Evolutionary conservation across 2,329 filamentous ascomycete species (phyloP), one percentile per base, ranked within the genome.

Genomic region (Paraconiothyrium brasiliense): DNA sequence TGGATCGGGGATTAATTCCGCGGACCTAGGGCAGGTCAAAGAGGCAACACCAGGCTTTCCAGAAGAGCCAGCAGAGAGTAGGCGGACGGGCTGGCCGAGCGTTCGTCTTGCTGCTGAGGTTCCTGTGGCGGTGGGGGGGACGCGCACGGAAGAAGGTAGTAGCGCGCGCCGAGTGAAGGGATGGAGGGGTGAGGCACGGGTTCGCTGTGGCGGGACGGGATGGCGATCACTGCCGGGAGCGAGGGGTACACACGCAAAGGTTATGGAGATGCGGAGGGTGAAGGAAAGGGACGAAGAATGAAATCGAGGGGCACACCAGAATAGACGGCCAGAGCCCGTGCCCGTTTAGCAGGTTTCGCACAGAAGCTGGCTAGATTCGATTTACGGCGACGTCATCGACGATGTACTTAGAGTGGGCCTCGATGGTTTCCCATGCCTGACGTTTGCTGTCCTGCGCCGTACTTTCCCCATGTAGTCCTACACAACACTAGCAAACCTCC

Each of bases 151-250:
- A 67, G 65, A 11, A 41, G 54, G 43, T 10, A 47, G 43, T 37
- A 56, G 54, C 43, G 54, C 30, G 47, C 49, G 39, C 51, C 51
- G n/a, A 65, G 65, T 43, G 58, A 46, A 22, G 43, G 60, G 59
- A 55, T 54, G 51, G 62, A 56, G 49, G 48, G 62, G 59, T 46
- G 65, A 68, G 70, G 62, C 39, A 41, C 39, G 39, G 39, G 39
- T 41, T 41, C 39, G 39, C 39, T n/a, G 39, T n/a, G 4, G 39
- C 39, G 39, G 39, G 67, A 71, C 63, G 65, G 65, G 58, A 57
- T 70, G 59, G 63, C 52, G 70, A 75, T 74, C 69, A 66, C 68
- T 72, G 61, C 71, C 67, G 57, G 65, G 64, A 62, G 60, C 66
- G 66, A 60, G 49, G 30, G 39, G 52, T 48, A 57, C 50, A 54